Percentiles rank a stretch among this genome's conserved stretches.
Conservation (phyloP, 208 protist species). For the Wallacemonas sp. region DNA sequence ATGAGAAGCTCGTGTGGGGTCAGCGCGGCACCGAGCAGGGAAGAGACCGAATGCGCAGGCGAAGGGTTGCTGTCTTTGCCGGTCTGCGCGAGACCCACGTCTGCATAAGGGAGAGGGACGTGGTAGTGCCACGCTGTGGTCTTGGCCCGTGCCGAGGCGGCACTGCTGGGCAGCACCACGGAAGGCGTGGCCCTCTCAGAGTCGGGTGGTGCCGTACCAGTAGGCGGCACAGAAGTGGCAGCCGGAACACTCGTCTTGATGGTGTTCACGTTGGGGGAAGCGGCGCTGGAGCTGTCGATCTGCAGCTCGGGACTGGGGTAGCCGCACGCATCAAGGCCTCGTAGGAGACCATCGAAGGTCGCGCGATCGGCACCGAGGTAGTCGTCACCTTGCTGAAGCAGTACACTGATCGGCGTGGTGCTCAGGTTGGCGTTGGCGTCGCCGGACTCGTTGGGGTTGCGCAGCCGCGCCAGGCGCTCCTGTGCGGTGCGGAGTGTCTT, state of each 20-base stretch:
- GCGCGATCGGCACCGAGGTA: constrained; percentile 5
- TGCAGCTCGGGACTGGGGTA: constrained; percentile 3
- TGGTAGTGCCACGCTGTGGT: constrained; percentile 1
- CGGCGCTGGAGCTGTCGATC: too few species aligned
- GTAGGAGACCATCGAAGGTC: constrained; percentile 1
- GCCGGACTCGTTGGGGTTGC: constrained; percentile 8
- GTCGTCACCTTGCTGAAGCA: not conserved
- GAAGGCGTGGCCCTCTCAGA: too few species aligned
- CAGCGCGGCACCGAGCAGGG: constrained; percentile 5
- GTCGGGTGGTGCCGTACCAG: too few species aligned
- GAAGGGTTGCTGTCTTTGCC: not conserved
- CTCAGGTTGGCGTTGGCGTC: not conserved
- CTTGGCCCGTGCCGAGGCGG: not conserved
- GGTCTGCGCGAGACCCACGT: not conserved
- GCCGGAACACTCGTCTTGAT: too few species aligned
- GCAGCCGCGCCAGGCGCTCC: too few species aligned
- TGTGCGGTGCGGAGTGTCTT: constrained; percentile 21
- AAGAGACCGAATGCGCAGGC: not conserved
- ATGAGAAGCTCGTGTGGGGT: constrained; percentile 10
- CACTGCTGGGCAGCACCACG: too few species aligned
- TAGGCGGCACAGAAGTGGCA: too few species aligned
- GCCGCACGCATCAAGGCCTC: constrained; percentile 1
- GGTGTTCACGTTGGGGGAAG: too few species aligned
- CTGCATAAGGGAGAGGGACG: not conserved
- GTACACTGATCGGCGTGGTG: not conserved